Evolutionary conservation across 1,139 yeast genomes (phyloP).

Genomic region (Nakaseomyces nivariensis): DNA sequence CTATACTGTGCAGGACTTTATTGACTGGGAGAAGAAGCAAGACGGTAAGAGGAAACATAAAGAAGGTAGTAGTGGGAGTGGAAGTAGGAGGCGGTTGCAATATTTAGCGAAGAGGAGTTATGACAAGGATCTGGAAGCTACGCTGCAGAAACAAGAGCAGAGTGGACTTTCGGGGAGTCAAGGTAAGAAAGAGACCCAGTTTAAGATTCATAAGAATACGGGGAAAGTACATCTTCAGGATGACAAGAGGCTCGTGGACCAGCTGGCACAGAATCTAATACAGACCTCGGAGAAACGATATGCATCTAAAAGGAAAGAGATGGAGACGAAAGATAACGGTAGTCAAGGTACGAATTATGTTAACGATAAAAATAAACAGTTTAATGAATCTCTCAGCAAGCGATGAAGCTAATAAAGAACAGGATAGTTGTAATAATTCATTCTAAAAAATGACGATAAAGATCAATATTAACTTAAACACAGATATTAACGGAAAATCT

Average conservation of each 20-base stretch:
- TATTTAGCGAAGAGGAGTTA: conserved; percentile 25
- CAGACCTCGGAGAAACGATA: conserved; percentile 20
- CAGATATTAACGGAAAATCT: too few relatives aligned
- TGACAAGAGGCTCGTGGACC: conserved; percentile 16
- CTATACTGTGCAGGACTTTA: conserved; percentile 61
- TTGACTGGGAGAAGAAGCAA: conserved; percentile 48
- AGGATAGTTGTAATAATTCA: too few relatives aligned
- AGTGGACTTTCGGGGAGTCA: conserved; percentile 27
- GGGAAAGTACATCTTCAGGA: conserved; percentile 13
- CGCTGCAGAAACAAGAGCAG: conserved; percentile 4
- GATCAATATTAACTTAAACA: too few relatives aligned
- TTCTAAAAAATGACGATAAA: too few relatives aligned
- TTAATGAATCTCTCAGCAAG: conserved; percentile 55
- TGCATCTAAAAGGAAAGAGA: conserved; percentile 15
- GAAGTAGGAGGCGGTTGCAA: conserved; percentile 12
- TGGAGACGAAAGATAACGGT: conserved; percentile 6
- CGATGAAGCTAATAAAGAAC: not conserved
- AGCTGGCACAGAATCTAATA: conserved; percentile 17
- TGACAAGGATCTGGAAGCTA: conserved; percentile 33
- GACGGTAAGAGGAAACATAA: conserved; percentile 33
- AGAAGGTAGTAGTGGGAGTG: conserved; percentile 19
- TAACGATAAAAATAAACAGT: conserved; percentile 70
- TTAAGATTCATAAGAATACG: conserved; percentile 7
- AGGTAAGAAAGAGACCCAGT: conserved; percentile 13
- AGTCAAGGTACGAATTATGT: conserved; percentile 26